Evolutionary conservation across 805 yeast genomes (phyloP), one percentile per base, ranked within the genome.

Genomic region (Starmerella apicola): DNA sequence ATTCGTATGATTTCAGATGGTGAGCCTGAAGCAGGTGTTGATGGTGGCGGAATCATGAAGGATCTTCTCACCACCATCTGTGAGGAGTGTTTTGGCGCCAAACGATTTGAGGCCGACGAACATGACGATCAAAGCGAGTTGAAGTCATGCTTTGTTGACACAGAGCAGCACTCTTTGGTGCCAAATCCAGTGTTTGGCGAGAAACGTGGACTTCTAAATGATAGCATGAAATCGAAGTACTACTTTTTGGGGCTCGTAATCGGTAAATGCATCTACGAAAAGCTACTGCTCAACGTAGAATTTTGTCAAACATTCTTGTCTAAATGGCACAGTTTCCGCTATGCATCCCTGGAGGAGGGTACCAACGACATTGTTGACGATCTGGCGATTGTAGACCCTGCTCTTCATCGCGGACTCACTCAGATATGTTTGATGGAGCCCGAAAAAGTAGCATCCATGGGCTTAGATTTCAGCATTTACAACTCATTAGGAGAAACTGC

Each of bases 1-100:
- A 84, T 91, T 2, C 68, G 68, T 13, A 85, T 91, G 54, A 63
- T 64, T 27, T 81, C 82, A 51, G 71, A 79, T 60, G 94, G 86
- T 2, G 64, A 62, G 13, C 71, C 65, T 26, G 97, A 88, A 56
- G 84, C 78, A 0, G 98, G 98, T 1, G 79, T 88, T 32, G 98
- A 88, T 58, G 98, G 98, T 6, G 98, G 97, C 10, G 98, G 98
- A 1, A 65, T 88, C 19, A 86, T 96, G 0, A 86, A 88, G 56
- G 98, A 88, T 53, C 76, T 91, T 46, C 61, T 88, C 40, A 84
- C 88, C 2, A 66, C 78, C 37, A 76, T 84, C 0, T 72, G 78
- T 2, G 64, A 62, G 3, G 82, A 80, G 46, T 86, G 81, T 0
- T 82, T 88, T 51, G 36, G 27, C 8, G 29, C 38, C 2, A 32